A percentile compares a stretch with the other conserved stretches of the same genome.
Conservation (phyloP, 2,329 filamentous ascomycete species). For the Fusarium euwallaceae region DNA sequence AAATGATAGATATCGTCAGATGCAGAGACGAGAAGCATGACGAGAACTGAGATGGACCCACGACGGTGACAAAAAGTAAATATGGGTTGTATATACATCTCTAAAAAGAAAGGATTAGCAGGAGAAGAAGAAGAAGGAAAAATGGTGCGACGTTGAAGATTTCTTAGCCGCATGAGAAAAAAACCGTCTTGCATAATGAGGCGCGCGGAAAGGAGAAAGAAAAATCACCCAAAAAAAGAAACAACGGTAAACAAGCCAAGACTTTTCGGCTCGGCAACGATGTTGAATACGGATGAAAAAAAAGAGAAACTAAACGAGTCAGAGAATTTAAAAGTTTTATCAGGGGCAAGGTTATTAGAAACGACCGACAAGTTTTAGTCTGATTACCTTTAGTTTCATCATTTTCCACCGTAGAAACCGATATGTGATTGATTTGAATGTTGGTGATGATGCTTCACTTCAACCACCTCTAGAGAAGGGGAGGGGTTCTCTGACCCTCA, state of each 20-base stretch:
- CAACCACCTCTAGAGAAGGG: background rate
- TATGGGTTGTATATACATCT: background rate
- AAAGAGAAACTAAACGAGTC: background rate
- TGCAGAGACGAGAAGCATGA: slow-evolving; percentile 4
- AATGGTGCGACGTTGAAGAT: slow-evolving; percentile 22
- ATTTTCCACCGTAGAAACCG: background rate
- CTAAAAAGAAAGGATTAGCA: background rate
- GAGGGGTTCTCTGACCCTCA: background rate
- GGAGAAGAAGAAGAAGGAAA: background rate
- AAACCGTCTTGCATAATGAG: slow-evolving; percentile 10
- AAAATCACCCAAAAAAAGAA: background rate
- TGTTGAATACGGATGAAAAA: background rate
- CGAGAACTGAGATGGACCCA: slow-evolving; percentile 6
- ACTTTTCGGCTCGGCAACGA: background rate
- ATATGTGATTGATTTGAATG: background rate
- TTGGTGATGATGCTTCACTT: background rate
- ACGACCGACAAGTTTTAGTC: background rate
- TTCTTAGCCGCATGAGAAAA: background rate
- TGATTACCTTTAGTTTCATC: slow-evolving; percentile 2
- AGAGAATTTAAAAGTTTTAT: background rate
- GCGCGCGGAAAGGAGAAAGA: background rate
- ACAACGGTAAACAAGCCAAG: background rate
- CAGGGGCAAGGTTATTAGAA: background rate
- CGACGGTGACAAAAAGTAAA: slow-evolving; percentile 15
- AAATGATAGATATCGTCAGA: slow-evolving; percentile 4